phyloP scores from a whole-genome alignment of 2,329 filamentous ascomycete genomes.

The Cladosporium sp. region DNA sequence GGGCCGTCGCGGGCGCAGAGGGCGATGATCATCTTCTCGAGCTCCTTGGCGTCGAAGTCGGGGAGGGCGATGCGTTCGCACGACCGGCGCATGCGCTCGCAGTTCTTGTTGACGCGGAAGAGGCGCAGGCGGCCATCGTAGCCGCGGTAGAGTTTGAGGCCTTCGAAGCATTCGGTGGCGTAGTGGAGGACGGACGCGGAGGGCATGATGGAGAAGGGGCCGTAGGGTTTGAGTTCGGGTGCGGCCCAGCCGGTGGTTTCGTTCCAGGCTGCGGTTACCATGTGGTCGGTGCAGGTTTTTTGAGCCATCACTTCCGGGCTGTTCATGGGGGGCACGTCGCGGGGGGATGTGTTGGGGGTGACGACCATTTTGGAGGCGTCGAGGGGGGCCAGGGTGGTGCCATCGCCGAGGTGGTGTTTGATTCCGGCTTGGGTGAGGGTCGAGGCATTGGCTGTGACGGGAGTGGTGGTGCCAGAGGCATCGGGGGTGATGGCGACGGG shows the following conservation, averaged over 20 bases:
- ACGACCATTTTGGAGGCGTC: constrained; percentile 41
- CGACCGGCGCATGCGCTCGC: constrained; percentile 54
- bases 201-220: constrained; percentile 69
- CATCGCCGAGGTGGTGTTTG: constrained; percentile 26
- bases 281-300: constrained; percentile 69
- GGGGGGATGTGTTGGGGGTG: constrained; percentile 38
- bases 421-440: constrained; percentile 34
- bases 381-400: constrained; percentile 32
- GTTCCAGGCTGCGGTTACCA: constrained; percentile 70
- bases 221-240: constrained; percentile 70
- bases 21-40: constrained; percentile 66
- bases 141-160: constrained; percentile 66
- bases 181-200: constrained; percentile 79
- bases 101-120: constrained; percentile 70
- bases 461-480: constrained; percentile 32
- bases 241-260: constrained; percentile 61
- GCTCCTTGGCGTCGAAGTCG: constrained; percentile 61
- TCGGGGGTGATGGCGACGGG: constrained; percentile 31
- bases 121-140: constrained; percentile 66
- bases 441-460: constrained; percentile 30
- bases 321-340: constrained; percentile 37
- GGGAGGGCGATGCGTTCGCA: constrained; percentile 66
- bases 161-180: constrained; percentile 85
- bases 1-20: constrained; percentile 67
- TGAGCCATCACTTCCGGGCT: constrained; percentile 35